Base-by-base conservation (phyloP, 2,329 filamentous ascomycete genomes). In the Arthrobotrys sinensis region DNA sequence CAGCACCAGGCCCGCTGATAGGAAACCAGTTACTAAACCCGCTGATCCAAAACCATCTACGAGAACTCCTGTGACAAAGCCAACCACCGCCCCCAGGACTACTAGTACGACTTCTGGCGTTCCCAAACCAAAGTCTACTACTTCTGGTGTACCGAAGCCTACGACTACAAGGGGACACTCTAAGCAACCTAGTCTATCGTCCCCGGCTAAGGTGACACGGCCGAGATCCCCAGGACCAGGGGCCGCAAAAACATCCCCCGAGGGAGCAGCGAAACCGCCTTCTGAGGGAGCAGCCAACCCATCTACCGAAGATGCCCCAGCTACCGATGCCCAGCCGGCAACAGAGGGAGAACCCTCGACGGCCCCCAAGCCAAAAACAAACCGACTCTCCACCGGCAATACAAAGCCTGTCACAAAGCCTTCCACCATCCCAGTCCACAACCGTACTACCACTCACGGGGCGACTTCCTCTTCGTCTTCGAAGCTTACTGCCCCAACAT, bases 391-490 rank as follows among this genome's bases (percentile, higher is more conserved):
- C 4, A 52, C 34, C 16, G 45, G 62, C 16, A 6, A 21, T 55
- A 24, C 60, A 7, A 67, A 72, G 16, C 19, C 75, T 11, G 14
- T 16, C 24, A 45, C 67, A 21, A 79, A 79, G 16, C 43, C 62
- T 6, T 34, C 68, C 4, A 67, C 68, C 3, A 62, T 73, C n/a
- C 76, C 76, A 24, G 38, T 77, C 19, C 62, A 66, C 16, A 65
- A 52, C 43, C 68, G 64, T 14, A 50, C 52, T 4, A 48, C 62
- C 4, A 46, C 66, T 21, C 70, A 78, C 40, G 73, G 73, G 11
- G 55, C 67, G 12, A 3, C 55, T 21, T 60, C 55, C 10, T 73
- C 76, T 7, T 64, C 64, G 5, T 38, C 75, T 10, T 65, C 62
- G 12, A 79, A 73, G 32, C 55, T 65, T 16, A 38, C 76, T 19